Base-by-base conservation (phyloP, 75 land plant species). In the Isoetes taiwanensis region DNA sequence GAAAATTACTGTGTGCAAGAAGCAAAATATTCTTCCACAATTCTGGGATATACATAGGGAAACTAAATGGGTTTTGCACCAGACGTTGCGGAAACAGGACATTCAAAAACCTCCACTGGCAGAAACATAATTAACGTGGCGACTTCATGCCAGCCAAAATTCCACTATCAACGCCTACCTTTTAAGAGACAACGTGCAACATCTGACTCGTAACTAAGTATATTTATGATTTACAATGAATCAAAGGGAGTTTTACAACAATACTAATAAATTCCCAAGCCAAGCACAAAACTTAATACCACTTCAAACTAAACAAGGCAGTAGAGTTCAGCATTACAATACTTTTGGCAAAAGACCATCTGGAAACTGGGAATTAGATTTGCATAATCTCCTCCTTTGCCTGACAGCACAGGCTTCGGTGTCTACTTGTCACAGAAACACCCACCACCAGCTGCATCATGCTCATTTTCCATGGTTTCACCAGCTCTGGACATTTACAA, bases 341-440 rank as follows among this genome's bases (percentile, higher is more conserved):
- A n/a, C n/a, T n/a, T n/a, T n/a, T n/a, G 28, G 38, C n/a, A 80
- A 78, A 39, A 87, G 61, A 20, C 95, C 95, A 54, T 80, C 64
- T 24, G 97, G 89, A 57, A 83, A 91, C 57, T 87, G 85, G 16
- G n/a, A n/a, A 90, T 67, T 28, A 69, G 17, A 72, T 57, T 65
- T 16, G 59, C 63, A 17, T 74, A 24, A 34, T 62, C 58, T 24
- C 39, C 76, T 41, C 78, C 86, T 61, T 66, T 80, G 53, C 73
- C 64, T n/a, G 79, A 57, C 53, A 76, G 79, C 63, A 86, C 66
- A 9, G 97, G n/a, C n/a, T 78, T 12, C 89, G 64, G 35, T 72
- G 97, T 17, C 97, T 83, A 14, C 85, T 80, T 19, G 85, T 87
- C 14, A 91, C n/a, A n/a, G n/a, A n/a, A n/a, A n/a, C n/a, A n/a